Evolutionary conservation across 768 basidiomycete species (phyloP).

Genomic region (Lactarius sanguifluus): DNA sequence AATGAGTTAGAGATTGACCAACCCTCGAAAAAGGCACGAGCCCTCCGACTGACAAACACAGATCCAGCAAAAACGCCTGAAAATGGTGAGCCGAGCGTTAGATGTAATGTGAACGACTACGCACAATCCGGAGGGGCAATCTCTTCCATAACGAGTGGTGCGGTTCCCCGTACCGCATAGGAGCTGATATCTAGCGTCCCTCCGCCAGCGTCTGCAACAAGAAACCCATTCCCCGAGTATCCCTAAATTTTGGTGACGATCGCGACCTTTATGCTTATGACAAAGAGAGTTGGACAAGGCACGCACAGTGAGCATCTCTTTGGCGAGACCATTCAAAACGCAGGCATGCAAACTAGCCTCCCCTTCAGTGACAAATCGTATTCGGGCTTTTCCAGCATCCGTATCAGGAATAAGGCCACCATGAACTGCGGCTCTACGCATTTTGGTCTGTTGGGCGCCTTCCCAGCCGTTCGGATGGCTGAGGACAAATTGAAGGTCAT

Average conservation of each 20-base stretch:
- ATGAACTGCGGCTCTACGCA: slow-evolving; percentile 70
- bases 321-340: slow-evolving; percentile 72
- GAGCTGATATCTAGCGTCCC: slow-evolving; percentile 81
- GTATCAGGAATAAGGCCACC: slow-evolving; percentile 75
- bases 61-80: slow-evolving; percentile 79
- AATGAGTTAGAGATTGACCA: slow-evolving; percentile 22
- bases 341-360: slow-evolving; percentile 84
- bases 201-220: slow-evolving; percentile 79
- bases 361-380: slow-evolving; percentile 80
- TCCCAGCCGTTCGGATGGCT: slow-evolving; percentile 87
- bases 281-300: neutral
- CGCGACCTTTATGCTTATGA: slow-evolving; percentile 1
- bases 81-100: slow-evolving; percentile 1
- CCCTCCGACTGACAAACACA: slow-evolving; percentile 76
- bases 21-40: slow-evolving; percentile 73
- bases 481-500: slow-evolving; percentile 69
- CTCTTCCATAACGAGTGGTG: slow-evolving; percentile 77
- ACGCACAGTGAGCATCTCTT: slow-evolving; percentile 71
- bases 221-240: slow-evolving; percentile 72
- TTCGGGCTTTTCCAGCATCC: slow-evolving; percentile 67
- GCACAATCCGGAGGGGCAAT: slow-evolving; percentile 80
- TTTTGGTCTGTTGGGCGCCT: slow-evolving; percentile 71
- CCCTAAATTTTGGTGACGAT: slow-evolving; percentile 43
- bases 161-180: slow-evolving; percentile 68
- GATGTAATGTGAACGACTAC: slow-evolving; percentile 30